Base-by-base conservation (phyloP, 495 filamentous ascomycete genomes). In the Aspergillus indologenus region DNA sequence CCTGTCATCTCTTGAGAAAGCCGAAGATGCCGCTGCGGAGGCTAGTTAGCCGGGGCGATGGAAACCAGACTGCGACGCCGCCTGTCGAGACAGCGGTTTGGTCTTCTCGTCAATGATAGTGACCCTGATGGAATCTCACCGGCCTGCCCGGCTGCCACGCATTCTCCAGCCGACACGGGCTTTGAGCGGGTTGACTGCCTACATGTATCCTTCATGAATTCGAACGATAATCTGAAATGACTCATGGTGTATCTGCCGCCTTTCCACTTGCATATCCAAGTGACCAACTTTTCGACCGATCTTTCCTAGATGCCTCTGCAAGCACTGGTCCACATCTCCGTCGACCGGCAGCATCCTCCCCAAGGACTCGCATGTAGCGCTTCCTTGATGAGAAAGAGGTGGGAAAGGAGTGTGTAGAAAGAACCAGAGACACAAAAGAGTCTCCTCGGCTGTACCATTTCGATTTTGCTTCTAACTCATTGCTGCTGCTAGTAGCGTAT, bases 351-450 rank as follows among this genome's bases (percentile, higher is more conserved):
- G 15, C 51, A 60, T 77, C 76, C 74, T 79, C 76, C 76, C 75
- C 69, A 73, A 79, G 61, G 68, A 71, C 57, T 54, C 71, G 69
- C 75, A 61, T 77, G 58, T 74, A 79, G 73, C 70, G 72, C 53
- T 61, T 57, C 58, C 65, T 71, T 71, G 67, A 58, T 79, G 76
- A 79, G 76, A 75, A 77, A 64, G 66, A 62, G 66, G 66, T 59
- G 48, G 54, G 59, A 59, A 66, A 46, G 47, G 58, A 58, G 26
- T 49, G 12, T 26, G 53, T 21, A 50, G 58, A 60, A 47, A 45
- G 58, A 46, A 61, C 42, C 26, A 26, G 48, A 45, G 53, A 54
- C 42, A 56, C 21, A 24, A 50, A n/a, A 45, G 55, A 59, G 47
- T 59, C 56, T 45, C 54, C 42, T 26, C 19, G 43, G 53, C 45